Evolutionary conservation across 2,329 filamentous ascomycete species (phyloP).

Genomic region (Aspergillus versicolor): DNA sequence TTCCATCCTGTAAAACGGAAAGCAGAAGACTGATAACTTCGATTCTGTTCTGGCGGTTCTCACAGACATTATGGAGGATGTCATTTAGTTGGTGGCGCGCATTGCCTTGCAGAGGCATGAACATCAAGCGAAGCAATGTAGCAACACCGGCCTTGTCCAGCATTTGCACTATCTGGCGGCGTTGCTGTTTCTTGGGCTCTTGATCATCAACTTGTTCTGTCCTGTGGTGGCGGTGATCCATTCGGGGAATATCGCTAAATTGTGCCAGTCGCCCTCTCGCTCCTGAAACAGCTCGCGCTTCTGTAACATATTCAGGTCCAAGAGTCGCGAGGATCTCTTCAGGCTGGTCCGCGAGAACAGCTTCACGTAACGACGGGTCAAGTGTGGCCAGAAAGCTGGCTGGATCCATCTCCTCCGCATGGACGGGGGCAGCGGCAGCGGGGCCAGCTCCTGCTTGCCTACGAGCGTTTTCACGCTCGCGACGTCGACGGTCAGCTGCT

Average conservation of each 20-base stretch:
- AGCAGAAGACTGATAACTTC: constrained; percentile 92
- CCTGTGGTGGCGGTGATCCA: constrained; percentile 39
- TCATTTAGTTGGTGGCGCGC: constrained; percentile 80
- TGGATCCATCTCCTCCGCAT: constrained; percentile 82
- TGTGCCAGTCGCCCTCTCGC: constrained; percentile 56
- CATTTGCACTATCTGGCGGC: constrained; percentile 89
- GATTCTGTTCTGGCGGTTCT: constrained; percentile 92
- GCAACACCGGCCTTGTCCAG: constrained; percentile 94
- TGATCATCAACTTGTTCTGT: constrained; percentile 45
- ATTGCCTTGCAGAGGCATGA: constrained; percentile 87
- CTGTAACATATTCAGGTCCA: constrained; percentile 79
- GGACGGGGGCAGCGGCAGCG: constrained; percentile 43
- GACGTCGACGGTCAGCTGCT: constrained; percentile 79
- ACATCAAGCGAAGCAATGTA: constrained; percentile 97
- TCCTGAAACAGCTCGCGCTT: constrained; percentile 72
- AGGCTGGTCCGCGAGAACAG: constrained; percentile 87
- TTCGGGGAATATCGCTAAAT: constrained; percentile 45
- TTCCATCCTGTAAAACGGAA: constrained; percentile 93
- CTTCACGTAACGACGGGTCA: constrained; percentile 77
- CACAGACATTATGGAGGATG: constrained; percentile 86
- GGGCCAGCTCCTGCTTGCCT: constrained; percentile 57
- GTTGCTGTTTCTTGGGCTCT: constrained; percentile 62
- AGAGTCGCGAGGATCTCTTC: constrained; percentile 81
- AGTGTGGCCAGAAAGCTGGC: constrained; percentile 91
- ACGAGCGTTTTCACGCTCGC: constrained; percentile 78